Evolutionary conservation across 1,284 basidiomycete species (phyloP).

Genomic region (Filobasidium uniguttulatum): DNA sequence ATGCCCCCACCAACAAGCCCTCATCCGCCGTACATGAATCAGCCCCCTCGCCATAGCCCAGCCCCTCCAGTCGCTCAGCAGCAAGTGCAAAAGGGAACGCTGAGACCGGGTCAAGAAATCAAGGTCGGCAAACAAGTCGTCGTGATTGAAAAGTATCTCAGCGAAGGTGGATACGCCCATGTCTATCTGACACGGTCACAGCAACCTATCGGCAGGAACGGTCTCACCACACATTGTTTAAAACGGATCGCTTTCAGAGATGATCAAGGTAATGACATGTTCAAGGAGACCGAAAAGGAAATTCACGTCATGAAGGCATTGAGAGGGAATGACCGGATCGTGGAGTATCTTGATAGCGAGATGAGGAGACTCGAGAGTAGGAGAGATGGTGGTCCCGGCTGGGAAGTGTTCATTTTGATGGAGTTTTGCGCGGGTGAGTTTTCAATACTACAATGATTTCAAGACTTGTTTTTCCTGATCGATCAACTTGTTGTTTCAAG

Average conservation of each 20-base stretch:
- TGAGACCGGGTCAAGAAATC: conserved; percentile 64
- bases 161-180: conserved; percentile 97
- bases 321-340: conserved; percentile 8
- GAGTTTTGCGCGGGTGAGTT: conserved; percentile 65
- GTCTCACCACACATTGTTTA: conserved; percentile 75
- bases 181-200: conserved; percentile 89
- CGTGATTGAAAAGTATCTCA: conserved; percentile 75
- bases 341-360: conserved; percentile 12
- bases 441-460: not conserved
- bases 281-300: conserved; percentile 92
- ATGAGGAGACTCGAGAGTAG: conserved; percentile 3
- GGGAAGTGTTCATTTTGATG: conserved; percentile 97
- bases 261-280: conserved; percentile 62
- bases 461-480: no score
- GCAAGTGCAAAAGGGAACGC: conserved; percentile 37
- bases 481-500: conserved; percentile 35
- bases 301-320: conserved; percentile 89
- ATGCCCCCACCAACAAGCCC: not conserved
- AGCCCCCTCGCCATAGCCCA: not conserved
- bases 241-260: conserved; percentile 76
- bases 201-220: conserved; percentile 56
- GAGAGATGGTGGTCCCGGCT: conserved; percentile 4
- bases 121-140: conserved; percentile 80
- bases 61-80: not conserved
- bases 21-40: not conserved